A percentile compares a stretch with the other conserved stretches of the same genome.
Conservation (phyloP, 2,329 filamentous ascomycete genomes). For the Colletotrichum caudatum region DNA sequence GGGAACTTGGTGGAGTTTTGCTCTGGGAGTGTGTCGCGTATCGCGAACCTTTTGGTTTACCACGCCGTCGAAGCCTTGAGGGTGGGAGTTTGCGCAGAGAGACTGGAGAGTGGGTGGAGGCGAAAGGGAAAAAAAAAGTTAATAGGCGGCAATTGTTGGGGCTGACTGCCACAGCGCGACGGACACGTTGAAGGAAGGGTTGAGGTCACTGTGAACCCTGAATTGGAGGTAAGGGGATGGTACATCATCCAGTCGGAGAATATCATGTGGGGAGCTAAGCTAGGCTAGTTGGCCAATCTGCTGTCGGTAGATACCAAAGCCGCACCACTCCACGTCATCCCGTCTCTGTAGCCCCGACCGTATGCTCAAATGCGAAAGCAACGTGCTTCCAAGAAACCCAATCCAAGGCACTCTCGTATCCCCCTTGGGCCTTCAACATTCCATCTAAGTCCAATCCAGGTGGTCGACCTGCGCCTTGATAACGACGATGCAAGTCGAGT, state of each 20-base stretch:
- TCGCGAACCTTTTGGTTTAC: constrained; percentile 6
- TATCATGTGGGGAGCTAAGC: constrained; percentile 28
- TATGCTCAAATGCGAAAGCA: not conserved
- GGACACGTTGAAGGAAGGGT: constrained; percentile 41
- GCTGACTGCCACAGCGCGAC: constrained; percentile 23
- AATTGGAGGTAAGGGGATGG: constrained; percentile 19
- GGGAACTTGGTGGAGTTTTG: not conserved
- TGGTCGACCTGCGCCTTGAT: not conserved
- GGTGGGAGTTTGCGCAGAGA: not conserved
- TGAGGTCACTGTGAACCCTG: constrained; percentile 41
- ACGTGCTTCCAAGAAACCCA: not conserved
- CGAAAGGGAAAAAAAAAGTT: constrained; percentile 19
- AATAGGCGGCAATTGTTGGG: constrained; percentile 31
- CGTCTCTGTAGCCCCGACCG: not conserved
- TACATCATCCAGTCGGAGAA: constrained; percentile 34
- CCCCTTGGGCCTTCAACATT: too few relatives aligned
- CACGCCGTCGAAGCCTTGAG: constrained; percentile 7
- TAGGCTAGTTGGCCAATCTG: constrained; percentile 13
- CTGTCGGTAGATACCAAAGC: not conserved
- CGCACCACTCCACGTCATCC: constrained; percentile 9
- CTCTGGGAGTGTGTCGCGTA: not conserved
- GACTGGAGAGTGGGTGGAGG: not conserved
- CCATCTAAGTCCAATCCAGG: not conserved
- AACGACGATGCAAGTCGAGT: not conserved
- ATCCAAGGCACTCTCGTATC: not conserved